Base-by-base conservation (phyloP, 352 stramenopile genomes). In the Thalassiosira livingstoniorum region DNA sequence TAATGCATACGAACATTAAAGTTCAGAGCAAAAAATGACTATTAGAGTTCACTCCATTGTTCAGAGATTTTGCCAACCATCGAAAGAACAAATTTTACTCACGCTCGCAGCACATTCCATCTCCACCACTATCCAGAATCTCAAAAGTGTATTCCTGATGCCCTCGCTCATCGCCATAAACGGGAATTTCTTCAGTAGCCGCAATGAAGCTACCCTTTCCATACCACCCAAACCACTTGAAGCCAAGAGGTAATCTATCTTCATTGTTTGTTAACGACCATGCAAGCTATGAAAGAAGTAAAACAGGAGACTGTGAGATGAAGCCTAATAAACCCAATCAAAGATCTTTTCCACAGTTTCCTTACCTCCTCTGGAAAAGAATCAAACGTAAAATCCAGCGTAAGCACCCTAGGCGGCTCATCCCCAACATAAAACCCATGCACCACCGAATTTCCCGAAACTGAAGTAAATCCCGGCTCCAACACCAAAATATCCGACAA, bases 401-500 rank as follows among this genome's bases (percentile, higher is more conserved):
- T 76, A 1, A 82, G 65, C 18, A 31, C 54, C 1, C 42, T 62
- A 23, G 51, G 27, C 21, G 75, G 75, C 31, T 55, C 54, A 64
- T 61, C 61, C 15, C 75, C 75, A 63, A 77, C 75, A 35, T 82
- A 82, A 43, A 82, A 82, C 25, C 75, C 65, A 76, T 82, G 75
- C 11, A 29, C n/a, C 27, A 82, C 64, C 23, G 35, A 64, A 35
- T 25, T 34, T 21, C 67, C 32, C 0, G 75, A 76, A 37, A 72
- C 43, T 42, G n/a, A 37, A 35, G 55, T 57, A 60, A 82, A 82
- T 57, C 75, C 75, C 25, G 75, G 75, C 31, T 82, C 75, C 10
- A 67, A 18, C 15, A 82, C 64, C 2, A 82, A 18, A 15, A 61
- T 45, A 64, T 82, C 57, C 18, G 27, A 63, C 55, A 45, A 61